A percentile compares a stretch with the other conserved stretches of the same genome.
Evolutionary conservation across 257 asterid species (phyloP).

Genomic region (Lycium barbarum): DNA sequence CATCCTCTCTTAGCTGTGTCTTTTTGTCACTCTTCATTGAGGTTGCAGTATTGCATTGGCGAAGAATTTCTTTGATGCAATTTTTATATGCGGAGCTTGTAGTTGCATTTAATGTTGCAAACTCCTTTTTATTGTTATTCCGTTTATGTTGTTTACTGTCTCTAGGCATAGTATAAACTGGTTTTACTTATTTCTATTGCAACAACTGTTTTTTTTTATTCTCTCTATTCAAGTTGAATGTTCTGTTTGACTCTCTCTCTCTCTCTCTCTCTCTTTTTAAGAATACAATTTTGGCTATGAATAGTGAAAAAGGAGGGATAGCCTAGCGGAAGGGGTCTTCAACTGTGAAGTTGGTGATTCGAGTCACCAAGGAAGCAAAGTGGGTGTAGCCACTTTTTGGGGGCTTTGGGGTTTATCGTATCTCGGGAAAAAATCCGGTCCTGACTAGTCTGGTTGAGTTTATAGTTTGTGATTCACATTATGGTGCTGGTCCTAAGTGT

Average conservation of each 20-base stretch:
- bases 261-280: too few relatives aligned
- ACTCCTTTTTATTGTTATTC: not conserved
- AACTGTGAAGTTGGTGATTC: not conserved
- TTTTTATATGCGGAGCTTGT: not conserved
- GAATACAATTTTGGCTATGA: not conserved
- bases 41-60: slow-evolving; percentile 4
- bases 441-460: not conserved
- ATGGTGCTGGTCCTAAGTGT: not conserved
- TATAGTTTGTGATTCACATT: slow-evolving; percentile 9
- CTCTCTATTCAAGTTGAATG: not conserved
- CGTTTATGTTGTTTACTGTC: not conserved
- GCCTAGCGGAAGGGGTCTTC: slow-evolving; percentile 13
- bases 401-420: not conserved
- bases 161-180: not conserved
- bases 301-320: not conserved
- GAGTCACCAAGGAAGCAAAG: slow-evolving; percentile 15
- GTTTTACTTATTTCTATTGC: slow-evolving; percentile 1
- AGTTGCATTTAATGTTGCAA: slow-evolving; percentile 18
- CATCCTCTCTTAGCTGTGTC: not conserved
- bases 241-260: not conserved
- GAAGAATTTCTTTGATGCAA: slow-evolving; percentile 7
- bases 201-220: not conserved
- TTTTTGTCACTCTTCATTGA: slow-evolving; percentile 18
- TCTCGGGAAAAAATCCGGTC: slow-evolving; percentile 8
- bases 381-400: not conserved